phyloP scores from a whole-genome alignment of 164 flowering plant species.

The Magnolia sinica region DNA sequence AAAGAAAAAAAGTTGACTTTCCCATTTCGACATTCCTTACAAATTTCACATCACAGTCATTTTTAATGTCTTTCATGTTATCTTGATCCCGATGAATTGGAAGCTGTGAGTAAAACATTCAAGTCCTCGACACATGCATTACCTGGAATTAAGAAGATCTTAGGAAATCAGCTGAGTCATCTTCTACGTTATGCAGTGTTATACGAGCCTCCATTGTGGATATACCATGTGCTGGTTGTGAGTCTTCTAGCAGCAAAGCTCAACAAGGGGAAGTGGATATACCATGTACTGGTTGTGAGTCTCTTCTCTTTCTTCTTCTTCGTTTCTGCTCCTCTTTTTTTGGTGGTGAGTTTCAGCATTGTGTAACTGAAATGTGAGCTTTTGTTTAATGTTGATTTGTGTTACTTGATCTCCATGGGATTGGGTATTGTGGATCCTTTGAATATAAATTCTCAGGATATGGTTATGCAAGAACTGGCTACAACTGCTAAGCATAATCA shows the following conservation, averaged over 20 bases:
- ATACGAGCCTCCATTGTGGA: constrained; percentile 40
- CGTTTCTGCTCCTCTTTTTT: too few relatives aligned
- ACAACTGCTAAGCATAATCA: too few relatives aligned
- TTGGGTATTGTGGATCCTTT: too few relatives aligned
- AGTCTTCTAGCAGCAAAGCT: constrained; percentile 13
- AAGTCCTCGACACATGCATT: constrained; percentile 32
- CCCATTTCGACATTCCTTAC: background rate
- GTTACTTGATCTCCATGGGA: too few relatives aligned
- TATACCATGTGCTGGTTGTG: too few relatives aligned
- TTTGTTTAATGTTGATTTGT: too few relatives aligned
- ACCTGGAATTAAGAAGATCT: constrained; percentile 80
- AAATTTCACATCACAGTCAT: background rate
- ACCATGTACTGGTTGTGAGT: constrained; percentile 38
- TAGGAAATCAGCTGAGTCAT: constrained; percentile 62
- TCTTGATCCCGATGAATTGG: constrained; percentile 83
- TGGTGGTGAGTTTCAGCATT: too few relatives aligned
- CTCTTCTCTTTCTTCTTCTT: background rate
- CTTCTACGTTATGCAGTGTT: constrained; percentile 69
- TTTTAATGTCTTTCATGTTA: background rate
- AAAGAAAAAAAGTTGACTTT: background rate
- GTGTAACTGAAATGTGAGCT: too few relatives aligned
- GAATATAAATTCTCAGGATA: too few relatives aligned
- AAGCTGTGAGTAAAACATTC: constrained; percentile 56
- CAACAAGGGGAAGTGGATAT: constrained; percentile 15
- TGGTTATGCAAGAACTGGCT: too few relatives aligned